A percentile compares a stretch with the other conserved stretches of the same genome.
Evolutionary conservation across 345 rosid species (phyloP).

Genomic region (Pugionium cornutum): DNA sequence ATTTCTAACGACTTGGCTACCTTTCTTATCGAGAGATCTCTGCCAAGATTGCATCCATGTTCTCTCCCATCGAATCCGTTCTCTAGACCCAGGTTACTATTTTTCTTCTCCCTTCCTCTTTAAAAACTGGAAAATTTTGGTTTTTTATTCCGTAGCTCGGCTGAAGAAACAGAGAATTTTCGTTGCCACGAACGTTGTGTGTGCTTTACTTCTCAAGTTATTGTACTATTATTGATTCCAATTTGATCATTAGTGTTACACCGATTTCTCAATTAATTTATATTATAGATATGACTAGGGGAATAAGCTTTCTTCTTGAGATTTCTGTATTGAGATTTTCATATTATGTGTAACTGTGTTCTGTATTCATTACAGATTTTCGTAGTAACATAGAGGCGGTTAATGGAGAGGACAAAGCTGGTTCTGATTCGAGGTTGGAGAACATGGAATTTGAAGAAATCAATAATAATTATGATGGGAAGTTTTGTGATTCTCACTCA

Average conservation of each 20-base stretch:
- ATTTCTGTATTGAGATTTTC: not conserved
- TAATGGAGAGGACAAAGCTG: not conserved
- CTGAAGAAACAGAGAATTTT: not conserved
- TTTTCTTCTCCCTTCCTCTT: not conserved
- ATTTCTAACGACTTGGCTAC: conserved; percentile 72
- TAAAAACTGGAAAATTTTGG: not conserved
- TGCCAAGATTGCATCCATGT: conserved; percentile 54
- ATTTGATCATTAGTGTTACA: no score
- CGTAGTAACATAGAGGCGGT: not conserved
- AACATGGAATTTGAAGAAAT: conserved; percentile 13
- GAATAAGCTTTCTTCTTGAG: not conserved
- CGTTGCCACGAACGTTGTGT: not conserved
- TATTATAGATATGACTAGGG: no score
- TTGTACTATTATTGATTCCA: not conserved
- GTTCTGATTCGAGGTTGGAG: not conserved
- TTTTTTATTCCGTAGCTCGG: not conserved
- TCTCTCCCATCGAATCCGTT: conserved; percentile 68
- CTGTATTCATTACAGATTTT: conserved; percentile 10
- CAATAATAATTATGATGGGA: not conserved
- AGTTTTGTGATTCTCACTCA: conserved; percentile 29
- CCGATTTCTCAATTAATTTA: no score
- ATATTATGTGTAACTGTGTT: conserved; percentile 4
- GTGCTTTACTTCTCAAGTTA: not conserved
- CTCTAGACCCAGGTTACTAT: conserved; percentile 56
- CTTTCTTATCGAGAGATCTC: conserved; percentile 78